Evolutionary conservation across 1,284 basidiomycete species (phyloP).

Genomic region (Apiotrichum siamense): DNA sequence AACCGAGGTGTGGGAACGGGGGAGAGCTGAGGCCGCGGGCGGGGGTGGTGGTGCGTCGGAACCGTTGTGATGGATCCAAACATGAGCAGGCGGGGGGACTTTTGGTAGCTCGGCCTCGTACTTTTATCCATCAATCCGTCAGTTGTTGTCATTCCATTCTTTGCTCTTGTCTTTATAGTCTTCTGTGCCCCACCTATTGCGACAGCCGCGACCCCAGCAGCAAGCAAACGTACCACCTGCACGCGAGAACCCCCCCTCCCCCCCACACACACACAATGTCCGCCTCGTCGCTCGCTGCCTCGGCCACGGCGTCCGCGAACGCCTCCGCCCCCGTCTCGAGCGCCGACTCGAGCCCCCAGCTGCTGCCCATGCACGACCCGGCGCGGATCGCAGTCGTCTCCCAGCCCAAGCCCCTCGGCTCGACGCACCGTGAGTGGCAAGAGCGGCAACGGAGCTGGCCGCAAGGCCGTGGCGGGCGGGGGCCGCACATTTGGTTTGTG

Average conservation of each 20-base stretch:
- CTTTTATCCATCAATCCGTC: no score
- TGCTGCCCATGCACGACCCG: slow-evolving; percentile 79
- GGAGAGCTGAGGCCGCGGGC: not conserved
- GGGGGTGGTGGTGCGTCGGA: no score
- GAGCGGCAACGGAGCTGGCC: no score
- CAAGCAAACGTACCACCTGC: not conserved
- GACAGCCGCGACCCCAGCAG: not conserved
- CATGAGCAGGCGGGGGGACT: no score
- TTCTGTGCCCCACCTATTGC: not conserved
- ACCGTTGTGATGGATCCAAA: no score
- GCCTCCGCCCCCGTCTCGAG: not conserved
- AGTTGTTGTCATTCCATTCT: no score
- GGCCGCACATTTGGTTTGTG: no score
- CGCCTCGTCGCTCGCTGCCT: not conserved
- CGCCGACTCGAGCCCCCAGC: slow-evolving; percentile 21
- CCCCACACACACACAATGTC: not conserved
- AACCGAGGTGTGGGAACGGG: not conserved
- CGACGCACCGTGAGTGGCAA: slow-evolving; percentile 49
- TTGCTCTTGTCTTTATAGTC: not conserved
- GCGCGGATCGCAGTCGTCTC: slow-evolving; percentile 68
- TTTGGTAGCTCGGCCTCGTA: no score
- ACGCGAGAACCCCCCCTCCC: not conserved
- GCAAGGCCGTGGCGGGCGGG: no score
- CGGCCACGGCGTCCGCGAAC: no score
- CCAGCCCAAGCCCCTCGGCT: slow-evolving; percentile 69